Conservation (phyloP, 176 grass and related monocot genomes). For the Rhynchospora breviuscula region DNA sequence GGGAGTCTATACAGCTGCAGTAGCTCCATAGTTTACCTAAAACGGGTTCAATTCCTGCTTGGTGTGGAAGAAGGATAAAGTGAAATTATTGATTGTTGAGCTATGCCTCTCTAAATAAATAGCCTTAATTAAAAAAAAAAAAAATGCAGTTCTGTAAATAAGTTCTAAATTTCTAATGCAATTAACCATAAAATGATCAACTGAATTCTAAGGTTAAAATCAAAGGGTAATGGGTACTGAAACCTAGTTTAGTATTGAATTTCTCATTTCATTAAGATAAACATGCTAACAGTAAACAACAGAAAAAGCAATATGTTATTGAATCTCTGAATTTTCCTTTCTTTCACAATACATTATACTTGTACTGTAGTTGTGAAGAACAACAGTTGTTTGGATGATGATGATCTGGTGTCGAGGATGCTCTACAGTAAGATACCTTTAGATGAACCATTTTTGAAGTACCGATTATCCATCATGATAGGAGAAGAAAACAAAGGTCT, state of each 20-base stretch:
- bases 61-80: too few species aligned
- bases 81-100: too few species aligned
- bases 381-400: constrained; percentile 35
- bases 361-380: constrained; percentile 8
- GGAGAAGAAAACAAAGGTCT: constrained; percentile 31
- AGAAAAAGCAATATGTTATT: background rate
- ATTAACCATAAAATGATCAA: background rate
- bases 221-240: background rate
- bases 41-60: too few species aligned
- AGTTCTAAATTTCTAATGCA: too few species aligned
- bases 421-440: constrained; percentile 30
- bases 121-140: too few species aligned
- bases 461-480: constrained; percentile 19
- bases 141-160: too few species aligned
- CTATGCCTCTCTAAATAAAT: too few species aligned
- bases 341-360: background rate
- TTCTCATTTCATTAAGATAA: background rate
- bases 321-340: background rate
- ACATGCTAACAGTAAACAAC: background rate
- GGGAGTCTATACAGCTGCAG: too few species aligned
- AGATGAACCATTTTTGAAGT: constrained; percentile 34
- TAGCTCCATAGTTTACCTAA: too few species aligned
- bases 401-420: constrained; percentile 25
- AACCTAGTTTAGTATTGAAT: background rate
- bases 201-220: background rate